A percentile compares a stretch with the other conserved stretches of the same genome.
Conservation (phyloP, 2,329 filamentous ascomycete genomes). For the Boeremia exigua region DNA sequence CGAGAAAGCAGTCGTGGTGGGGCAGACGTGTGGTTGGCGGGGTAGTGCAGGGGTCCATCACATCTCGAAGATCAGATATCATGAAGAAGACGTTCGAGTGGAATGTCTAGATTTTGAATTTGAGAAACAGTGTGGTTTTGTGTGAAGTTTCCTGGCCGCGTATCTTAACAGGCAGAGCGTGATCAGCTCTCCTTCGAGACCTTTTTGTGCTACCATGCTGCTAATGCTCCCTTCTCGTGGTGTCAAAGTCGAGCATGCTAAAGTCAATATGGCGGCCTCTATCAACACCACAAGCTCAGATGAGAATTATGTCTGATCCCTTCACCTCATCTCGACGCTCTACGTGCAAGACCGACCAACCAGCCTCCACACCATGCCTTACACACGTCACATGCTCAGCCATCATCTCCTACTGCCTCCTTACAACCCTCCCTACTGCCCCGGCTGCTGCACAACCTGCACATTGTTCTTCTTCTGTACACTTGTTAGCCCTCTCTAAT, state of each 20-base stretch:
- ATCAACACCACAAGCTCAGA: neutral
- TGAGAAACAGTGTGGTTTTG: too few species aligned
- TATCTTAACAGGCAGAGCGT: neutral
- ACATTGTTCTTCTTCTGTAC: conserved; percentile 88
- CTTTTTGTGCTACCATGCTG: neutral
- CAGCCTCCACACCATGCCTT: neutral
- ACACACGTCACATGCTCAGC: neutral
- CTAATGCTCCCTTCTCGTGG: neutral
- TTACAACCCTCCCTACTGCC: conserved; percentile 35
- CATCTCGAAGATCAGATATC: neutral
- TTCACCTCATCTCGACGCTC: neutral
- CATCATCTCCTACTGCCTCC: neutral
- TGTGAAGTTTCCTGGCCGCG: too few species aligned
- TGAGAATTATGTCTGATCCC: neutral
- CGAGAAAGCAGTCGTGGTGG: conserved; percentile 15
- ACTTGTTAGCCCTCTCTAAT: conserved; percentile 11
- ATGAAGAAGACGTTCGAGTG: neutral
- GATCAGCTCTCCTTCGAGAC: neutral
- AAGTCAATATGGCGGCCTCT: neutral
- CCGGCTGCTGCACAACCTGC: conserved; percentile 78
- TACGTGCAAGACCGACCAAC: too few species aligned
- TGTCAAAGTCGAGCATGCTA: neutral
- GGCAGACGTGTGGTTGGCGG: conserved; percentile 11
- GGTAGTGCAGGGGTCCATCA: conserved; percentile 17
- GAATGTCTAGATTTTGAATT: neutral